A percentile compares a stretch with the other conserved stretches of the same genome.
Evolutionary conservation across 1,139 yeast species (phyloP).

Genomic region (Blastobotrys proliferans): DNA sequence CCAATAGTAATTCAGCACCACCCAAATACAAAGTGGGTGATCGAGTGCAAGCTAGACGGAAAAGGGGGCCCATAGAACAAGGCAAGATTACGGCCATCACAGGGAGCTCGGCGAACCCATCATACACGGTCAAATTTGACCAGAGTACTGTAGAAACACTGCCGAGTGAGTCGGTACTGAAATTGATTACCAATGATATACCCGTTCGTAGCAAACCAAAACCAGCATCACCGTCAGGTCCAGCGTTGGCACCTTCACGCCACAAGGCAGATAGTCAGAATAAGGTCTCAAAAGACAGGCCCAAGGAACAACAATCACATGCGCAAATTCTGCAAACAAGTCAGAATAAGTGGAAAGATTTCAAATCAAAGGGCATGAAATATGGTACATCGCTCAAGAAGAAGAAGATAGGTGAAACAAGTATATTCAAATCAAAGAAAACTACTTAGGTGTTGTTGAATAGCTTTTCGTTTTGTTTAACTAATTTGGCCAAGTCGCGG

Average conservation of each 20-base stretch:
- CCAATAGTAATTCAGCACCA: background rate
- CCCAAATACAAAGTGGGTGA: constrained; percentile 24
- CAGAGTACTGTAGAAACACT: constrained; percentile 29
- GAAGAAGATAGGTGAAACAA: constrained; percentile 21
- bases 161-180: constrained; percentile 21
- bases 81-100: constrained; percentile 32
- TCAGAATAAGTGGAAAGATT: constrained; percentile 35
- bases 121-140: constrained; percentile 30
- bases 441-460: too few relatives aligned
- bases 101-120: constrained; percentile 28
- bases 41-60: constrained; percentile 28
- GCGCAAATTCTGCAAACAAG: constrained; percentile 26
- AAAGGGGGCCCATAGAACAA: constrained; percentile 27
- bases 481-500: too few relatives aligned
- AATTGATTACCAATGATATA: background rate
- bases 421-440: constrained; percentile 1
- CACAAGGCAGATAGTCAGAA: background rate
- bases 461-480: too few relatives aligned
- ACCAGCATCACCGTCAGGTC: background rate
- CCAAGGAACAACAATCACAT: constrained; percentile 5
- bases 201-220: too few relatives aligned
- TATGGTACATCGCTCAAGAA: constrained; percentile 18
- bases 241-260: background rate
- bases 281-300: background rate
- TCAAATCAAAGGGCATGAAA: constrained; percentile 29